Percentiles rank a stretch among this genome's conserved stretches.
These are phyloP conservation scores for Trypanosoma cruzi DNA, from an alignment of 208 protist genomes.

Conservation along the genomic window DNA sequence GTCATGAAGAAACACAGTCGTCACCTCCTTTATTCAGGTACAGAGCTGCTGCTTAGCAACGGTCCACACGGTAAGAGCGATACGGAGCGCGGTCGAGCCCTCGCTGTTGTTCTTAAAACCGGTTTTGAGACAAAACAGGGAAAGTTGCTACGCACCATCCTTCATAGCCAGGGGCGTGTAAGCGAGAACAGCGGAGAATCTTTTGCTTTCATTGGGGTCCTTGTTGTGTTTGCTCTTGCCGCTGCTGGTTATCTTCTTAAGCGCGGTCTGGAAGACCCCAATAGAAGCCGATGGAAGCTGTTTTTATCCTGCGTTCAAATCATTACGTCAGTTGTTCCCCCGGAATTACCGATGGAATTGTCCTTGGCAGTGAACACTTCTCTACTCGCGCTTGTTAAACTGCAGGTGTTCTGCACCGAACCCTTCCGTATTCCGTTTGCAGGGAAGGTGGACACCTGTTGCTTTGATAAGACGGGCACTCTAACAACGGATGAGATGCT, in stretches of 20 bases:
- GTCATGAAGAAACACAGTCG: constrained; percentile 89
- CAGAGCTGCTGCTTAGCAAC: constrained; percentile 92
- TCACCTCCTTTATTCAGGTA: constrained; percentile 96
- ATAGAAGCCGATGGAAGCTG: constrained; percentile 95
- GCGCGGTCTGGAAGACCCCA: constrained; percentile 81
- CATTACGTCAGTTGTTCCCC: constrained; percentile 98
- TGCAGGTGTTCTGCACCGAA: constrained; percentile 96
- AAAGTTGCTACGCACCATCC: constrained; percentile 94
- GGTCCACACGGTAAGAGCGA: constrained; percentile 56
- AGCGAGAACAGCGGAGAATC: constrained; percentile 96
- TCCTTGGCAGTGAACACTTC: constrained; percentile 98
- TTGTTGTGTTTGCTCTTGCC: constrained; percentile 97
- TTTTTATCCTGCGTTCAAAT: constrained; percentile 98
- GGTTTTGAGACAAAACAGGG: constrained; percentile 99
- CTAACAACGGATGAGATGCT: constrained; percentile 96
- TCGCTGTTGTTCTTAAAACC: constrained; percentile 98
- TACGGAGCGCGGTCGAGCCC: constrained; percentile 45
- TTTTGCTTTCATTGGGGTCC: constrained; percentile 96
- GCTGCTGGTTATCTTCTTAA: constrained; percentile 96
- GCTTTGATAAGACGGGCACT: constrained; percentile 99
- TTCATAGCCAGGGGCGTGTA: constrained; percentile 93
- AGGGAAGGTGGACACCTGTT: constrained; percentile 98
- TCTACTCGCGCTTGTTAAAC: constrained; percentile 90
- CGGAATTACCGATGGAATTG: constrained; percentile 99
- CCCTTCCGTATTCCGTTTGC: constrained; percentile 99